Conservation (phyloP, 441 rosid species). For the Arabidopsis hybrid region DNA sequence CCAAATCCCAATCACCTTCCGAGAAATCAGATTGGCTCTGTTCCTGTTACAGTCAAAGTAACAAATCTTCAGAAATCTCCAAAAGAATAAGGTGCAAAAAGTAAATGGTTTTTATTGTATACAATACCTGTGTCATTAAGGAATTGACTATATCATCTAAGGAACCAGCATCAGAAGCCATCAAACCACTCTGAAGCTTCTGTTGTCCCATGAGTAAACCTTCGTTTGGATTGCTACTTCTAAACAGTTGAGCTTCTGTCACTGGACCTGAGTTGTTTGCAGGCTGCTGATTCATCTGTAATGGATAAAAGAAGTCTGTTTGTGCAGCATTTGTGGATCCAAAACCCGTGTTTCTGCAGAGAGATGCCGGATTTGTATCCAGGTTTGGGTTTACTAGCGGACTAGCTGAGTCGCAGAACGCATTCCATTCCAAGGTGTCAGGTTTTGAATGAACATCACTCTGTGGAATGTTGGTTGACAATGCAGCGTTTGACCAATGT, state of each 20-base stretch:
- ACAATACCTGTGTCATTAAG: constrained; percentile 62
- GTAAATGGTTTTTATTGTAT: constrained; percentile 12
- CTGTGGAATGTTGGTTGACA: constrained; percentile 43
- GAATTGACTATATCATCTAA: constrained; percentile 68
- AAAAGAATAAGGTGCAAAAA: background rate
- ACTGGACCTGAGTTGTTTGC: constrained; percentile 46
- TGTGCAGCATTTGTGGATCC: constrained; percentile 46
- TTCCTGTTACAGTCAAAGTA: constrained; percentile 52
- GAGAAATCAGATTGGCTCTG: constrained; percentile 46
- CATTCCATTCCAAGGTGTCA: constrained; percentile 43
- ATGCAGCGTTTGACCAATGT: constrained; percentile 58
- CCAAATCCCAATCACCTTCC: constrained; percentile 56
- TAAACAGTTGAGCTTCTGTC: constrained; percentile 43
- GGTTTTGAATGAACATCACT: constrained; percentile 20
- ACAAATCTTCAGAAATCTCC: background rate
- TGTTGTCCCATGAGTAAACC: constrained; percentile 33
- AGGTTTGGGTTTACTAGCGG: constrained; percentile 29
- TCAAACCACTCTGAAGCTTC: background rate
- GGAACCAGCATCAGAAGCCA: constrained; percentile 55
- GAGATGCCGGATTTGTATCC: constrained; percentile 47
- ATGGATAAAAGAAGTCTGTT: constrained; percentile 46
- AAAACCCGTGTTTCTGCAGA: constrained; percentile 47
- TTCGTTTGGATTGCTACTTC: constrained; percentile 46
- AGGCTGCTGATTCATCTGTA: constrained; percentile 44
- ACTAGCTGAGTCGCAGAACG: constrained; percentile 41